Base-by-base conservation (phyloP, 202 grass and related monocot species). In the Schoenoplectus tabernaemontani region DNA sequence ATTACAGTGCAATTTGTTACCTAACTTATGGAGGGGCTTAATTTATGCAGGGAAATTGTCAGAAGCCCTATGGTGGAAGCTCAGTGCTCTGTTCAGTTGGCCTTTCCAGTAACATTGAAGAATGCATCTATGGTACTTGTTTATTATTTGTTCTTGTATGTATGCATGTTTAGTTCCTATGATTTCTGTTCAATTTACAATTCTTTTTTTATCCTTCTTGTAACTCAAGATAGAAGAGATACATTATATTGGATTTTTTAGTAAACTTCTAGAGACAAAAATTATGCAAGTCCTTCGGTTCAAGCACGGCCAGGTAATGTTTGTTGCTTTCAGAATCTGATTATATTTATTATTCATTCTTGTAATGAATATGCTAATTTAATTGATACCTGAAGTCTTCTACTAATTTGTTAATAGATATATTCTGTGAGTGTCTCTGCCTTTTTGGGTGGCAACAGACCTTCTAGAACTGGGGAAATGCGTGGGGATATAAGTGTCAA, bases 251-350 rank as follows among this genome's bases (percentile, higher is more conserved):
- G 96, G 96, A 24, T 99, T 99, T 87, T 76, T 96, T 36, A 91
- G 88, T 89, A 99, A 99, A 89, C 96, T 99, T 91, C 81, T 99
- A 56, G 96, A 99, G 83, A 96, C 90, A 80, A 99, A 68, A 90
- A 96, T 99, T 62, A 93, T 96, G 90, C 96, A 95, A 93, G 92
- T 99, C 73, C 96, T 99, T 77, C 91, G 92, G 26, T 99, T 99
- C 82, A 99, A 99, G 85, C 93, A 96, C 89, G 96, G 96, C 2
- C 96, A 99, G 90, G 96, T 96, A 67, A 36, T 62, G 24, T 13
- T 66, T 34, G 5, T 47, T 11, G 38, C 47, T 84, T 17, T 51
- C 79, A 59, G 53, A 78, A 36, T 83, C 58, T 58, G 9, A 83
- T 26, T 64, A 79, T 74, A 73, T 81, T 7, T 10, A 43, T 50